Conservation (phyloP, 805 yeast genomes). For the Ogataea chonburiensis region DNA sequence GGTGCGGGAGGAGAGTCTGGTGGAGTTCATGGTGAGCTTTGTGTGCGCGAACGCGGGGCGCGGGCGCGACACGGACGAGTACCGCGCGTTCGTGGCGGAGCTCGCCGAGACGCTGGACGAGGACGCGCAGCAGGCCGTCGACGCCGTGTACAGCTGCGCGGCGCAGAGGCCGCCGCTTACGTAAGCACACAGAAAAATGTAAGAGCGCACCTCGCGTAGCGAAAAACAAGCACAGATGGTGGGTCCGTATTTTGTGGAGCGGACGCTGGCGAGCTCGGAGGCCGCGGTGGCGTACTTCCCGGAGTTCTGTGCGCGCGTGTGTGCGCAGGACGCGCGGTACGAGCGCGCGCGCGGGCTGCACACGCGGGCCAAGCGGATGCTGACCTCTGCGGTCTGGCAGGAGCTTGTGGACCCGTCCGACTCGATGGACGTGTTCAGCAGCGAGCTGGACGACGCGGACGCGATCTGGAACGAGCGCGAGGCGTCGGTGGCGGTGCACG, state of each 20-base stretch:
- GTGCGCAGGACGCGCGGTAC: conserved; percentile 18
- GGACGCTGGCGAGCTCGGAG: conserved; percentile 27
- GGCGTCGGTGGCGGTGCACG: neutral
- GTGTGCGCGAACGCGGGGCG: conserved; percentile 37
- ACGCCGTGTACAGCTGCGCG: conserved; percentile 19
- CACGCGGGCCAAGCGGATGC: conserved; percentile 15
- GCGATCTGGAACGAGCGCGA: conserved; percentile 8
- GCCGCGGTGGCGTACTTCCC: conserved; percentile 22
- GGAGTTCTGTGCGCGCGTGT: conserved; percentile 22
- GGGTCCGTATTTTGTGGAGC: conserved; percentile 21
- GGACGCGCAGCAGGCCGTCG: conserved; percentile 35
- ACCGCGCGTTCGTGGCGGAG: conserved; percentile 41
- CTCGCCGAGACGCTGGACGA: conserved; percentile 49
- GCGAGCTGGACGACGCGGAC: conserved; percentile 26
- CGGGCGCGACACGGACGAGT: conserved; percentile 26
- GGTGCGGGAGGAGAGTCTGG: conserved; percentile 49
- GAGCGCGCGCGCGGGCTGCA: conserved; percentile 1
- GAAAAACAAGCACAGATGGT: conserved; percentile 1
- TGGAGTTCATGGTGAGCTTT: conserved; percentile 42
- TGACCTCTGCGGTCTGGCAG: conserved; percentile 26
- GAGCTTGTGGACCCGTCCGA: conserved; percentile 26
- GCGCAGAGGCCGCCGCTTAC: conserved; percentile 3
- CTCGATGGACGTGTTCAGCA: conserved; percentile 25
- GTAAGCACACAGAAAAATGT: conserved; percentile 6
- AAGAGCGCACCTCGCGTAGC: no score